Evolutionary conservation across 148 eudicot genomes (phyloP).

Genomic region (Arbutus unedo): DNA sequence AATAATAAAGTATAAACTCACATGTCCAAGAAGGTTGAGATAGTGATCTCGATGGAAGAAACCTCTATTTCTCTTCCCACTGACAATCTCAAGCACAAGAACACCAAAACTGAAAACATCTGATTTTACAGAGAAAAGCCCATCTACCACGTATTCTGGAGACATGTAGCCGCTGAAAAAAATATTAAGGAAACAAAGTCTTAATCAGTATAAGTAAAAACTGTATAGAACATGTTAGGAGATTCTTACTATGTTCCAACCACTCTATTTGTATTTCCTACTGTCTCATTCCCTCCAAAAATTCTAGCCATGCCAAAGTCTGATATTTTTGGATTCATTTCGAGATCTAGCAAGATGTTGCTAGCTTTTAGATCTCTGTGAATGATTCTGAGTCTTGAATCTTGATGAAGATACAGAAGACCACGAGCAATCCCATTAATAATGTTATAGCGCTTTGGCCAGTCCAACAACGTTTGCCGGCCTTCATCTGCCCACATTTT

Average conservation of each 20-base stretch:
- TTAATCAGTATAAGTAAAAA: neutral
- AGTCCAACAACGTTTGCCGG: neutral
- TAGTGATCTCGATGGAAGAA: conserved; percentile 27
- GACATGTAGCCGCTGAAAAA: conserved; percentile 35
- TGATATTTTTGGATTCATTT: conserved; percentile 32
- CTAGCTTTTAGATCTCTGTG: neutral
- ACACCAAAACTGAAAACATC: conserved; percentile 42
- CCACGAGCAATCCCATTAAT: neutral
- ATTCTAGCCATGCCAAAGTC: conserved; percentile 31
- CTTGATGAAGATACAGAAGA: conserved; percentile 24
- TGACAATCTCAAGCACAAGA: conserved; percentile 27
- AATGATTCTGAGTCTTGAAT: conserved; percentile 4
- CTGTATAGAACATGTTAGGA: neutral
- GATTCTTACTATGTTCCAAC: conserved; percentile 25
- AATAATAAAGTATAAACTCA: conserved; percentile 2
- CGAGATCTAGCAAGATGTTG: conserved; percentile 22
- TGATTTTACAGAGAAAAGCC: conserved; percentile 23
- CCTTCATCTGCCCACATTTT: neutral
- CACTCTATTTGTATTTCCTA: conserved; percentile 14
- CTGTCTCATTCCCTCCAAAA: conserved; percentile 9
- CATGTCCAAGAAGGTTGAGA: conserved; percentile 36
- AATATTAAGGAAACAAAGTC: neutral
- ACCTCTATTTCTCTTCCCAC: conserved; percentile 28
- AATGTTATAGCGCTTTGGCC: conserved; percentile 18
- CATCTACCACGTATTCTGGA: conserved; percentile 29